Conservation (phyloP, 2,329 filamentous ascomycete genomes). For the Helotiales sp. region DNA sequence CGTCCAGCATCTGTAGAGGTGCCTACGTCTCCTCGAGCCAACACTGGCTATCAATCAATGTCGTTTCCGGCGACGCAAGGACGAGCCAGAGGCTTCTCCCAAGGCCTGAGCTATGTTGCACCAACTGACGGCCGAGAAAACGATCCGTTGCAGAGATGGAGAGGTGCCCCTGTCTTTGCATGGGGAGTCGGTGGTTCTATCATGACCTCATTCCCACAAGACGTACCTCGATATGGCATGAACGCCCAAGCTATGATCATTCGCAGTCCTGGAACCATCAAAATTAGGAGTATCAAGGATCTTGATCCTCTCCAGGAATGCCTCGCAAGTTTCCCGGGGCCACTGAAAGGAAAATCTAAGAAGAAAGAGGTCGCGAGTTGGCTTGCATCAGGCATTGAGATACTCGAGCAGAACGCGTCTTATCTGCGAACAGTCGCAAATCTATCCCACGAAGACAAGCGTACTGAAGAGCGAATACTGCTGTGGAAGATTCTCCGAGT, state of each 20-base stretch:
- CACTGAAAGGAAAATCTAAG: constrained; percentile 86
- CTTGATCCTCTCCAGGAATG: constrained; percentile 73
- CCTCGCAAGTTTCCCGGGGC: constrained; percentile 84
- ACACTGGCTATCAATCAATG: constrained; percentile 21
- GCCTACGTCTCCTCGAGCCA: constrained; percentile 36
- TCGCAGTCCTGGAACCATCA: constrained; percentile 81
- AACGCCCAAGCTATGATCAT: constrained; percentile 74
- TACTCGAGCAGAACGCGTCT: constrained; percentile 62
- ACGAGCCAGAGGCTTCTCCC: constrained; percentile 58
- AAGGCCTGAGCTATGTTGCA: constrained; percentile 61
- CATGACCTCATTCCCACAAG: constrained; percentile 85
- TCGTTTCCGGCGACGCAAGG: constrained; percentile 29
- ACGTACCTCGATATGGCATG: constrained; percentile 83
- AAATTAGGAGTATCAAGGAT: constrained; percentile 75
- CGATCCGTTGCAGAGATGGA: constrained; percentile 88
- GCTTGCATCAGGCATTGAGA: constrained; percentile 77
- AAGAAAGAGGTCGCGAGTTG: constrained; percentile 91
- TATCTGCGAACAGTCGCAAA: constrained; percentile 52
- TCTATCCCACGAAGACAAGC: constrained; percentile 67
- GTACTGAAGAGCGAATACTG: constrained; percentile 77
- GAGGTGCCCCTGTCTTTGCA: constrained; percentile 81
- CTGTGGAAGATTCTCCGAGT: constrained; percentile 86
- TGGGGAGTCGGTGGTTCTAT: constrained; percentile 89
- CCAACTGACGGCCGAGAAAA: constrained; percentile 70
- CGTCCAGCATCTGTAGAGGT: constrained; percentile 56